phyloP scores from a whole-genome alignment of 2,329 filamentous ascomycete genomes.

The Cryphonectria nitschkei region DNA sequence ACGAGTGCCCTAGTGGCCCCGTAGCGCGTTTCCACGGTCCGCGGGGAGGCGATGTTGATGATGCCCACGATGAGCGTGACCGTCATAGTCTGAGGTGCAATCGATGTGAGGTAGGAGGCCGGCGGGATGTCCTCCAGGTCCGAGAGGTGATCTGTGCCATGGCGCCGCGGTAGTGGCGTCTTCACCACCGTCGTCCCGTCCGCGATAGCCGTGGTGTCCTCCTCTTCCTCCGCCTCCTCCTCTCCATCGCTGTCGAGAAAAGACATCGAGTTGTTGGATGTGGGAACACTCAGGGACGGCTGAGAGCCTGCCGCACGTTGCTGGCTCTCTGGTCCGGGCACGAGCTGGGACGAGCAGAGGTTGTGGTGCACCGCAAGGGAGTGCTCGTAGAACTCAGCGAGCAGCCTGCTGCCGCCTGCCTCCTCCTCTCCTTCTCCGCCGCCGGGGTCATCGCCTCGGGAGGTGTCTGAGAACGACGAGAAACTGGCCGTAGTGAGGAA shows the following conservation, averaged over 20 bases:
- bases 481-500: constrained; percentile 54
- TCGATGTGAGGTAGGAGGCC: constrained; percentile 65
- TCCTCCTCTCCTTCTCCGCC: constrained; percentile 32
- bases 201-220: constrained; percentile 36
- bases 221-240: constrained; percentile 17
- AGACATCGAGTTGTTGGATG: neutral
- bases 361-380: constrained; percentile 74
- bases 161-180: constrained; percentile 30
- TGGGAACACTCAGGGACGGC: constrained; percentile 44
- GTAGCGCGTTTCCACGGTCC: constrained; percentile 69
- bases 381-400: constrained; percentile 75
- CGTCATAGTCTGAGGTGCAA: constrained; percentile 80
- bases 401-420: constrained; percentile 31
- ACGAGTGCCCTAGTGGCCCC: constrained; percentile 67
- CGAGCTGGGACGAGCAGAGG: constrained; percentile 64
- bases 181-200: constrained; percentile 30
- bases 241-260: constrained; percentile 15
- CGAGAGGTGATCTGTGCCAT: constrained; percentile 51
- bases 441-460: constrained; percentile 4
- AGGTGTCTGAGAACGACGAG: constrained; percentile 37
- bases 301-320: constrained; percentile 25
- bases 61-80: constrained; percentile 82
- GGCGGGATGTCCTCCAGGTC: constrained; percentile 73
- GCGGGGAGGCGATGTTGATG: constrained; percentile 70
- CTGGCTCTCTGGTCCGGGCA: constrained; percentile 32